Conservation (phyloP, 495 filamentous ascomycete species). For the Penicillium coprophilum region DNA sequence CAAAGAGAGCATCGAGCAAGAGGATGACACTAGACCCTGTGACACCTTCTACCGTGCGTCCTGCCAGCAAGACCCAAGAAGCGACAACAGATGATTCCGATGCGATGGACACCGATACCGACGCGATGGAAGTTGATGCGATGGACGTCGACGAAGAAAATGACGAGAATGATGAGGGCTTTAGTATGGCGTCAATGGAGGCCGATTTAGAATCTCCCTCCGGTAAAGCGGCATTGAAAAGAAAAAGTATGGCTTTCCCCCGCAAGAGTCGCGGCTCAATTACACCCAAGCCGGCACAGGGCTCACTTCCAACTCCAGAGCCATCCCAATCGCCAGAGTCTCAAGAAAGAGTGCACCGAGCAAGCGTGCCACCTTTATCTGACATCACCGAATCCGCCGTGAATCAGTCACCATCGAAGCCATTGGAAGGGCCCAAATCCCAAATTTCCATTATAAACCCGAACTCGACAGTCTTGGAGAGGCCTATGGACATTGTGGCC, state of each 20-base stretch:
- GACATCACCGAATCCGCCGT: slow-evolving; percentile 75
- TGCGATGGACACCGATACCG: slow-evolving; percentile 28
- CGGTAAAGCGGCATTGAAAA: slow-evolving; percentile 61
- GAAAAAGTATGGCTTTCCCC: slow-evolving; percentile 64
- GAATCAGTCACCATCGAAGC: slow-evolving; percentile 55
- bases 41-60: slow-evolving; percentile 42
- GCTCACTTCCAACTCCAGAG: slow-evolving; percentile 61
- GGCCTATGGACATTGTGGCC: slow-evolving; percentile 90
- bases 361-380: slow-evolving; percentile 62
- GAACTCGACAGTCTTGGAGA: slow-evolving; percentile 73
- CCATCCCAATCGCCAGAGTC: slow-evolving; percentile 54
- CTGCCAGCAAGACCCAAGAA: slow-evolving; percentile 37
- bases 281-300: slow-evolving; percentile 42
- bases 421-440: slow-evolving; percentile 39
- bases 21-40: slow-evolving; percentile 58
- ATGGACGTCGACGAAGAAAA: slow-evolving; percentile 20
- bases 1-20: slow-evolving; percentile 50
- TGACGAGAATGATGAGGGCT: slow-evolving; percentile 35
- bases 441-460: slow-evolving; percentile 67
- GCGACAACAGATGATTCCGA: slow-evolving; percentile 35
- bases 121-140: slow-evolving; percentile 25
- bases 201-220: slow-evolving; percentile 60
- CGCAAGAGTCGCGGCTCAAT: slow-evolving; percentile 53
- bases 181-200: slow-evolving; percentile 43
- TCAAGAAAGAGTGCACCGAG: slow-evolving; percentile 46